Percentiles rank a stretch among this genome's conserved stretches.
Evolutionary conservation across 1,139 yeast species (phyloP).

Genomic region (Casaregolazyma lundiana): DNA sequence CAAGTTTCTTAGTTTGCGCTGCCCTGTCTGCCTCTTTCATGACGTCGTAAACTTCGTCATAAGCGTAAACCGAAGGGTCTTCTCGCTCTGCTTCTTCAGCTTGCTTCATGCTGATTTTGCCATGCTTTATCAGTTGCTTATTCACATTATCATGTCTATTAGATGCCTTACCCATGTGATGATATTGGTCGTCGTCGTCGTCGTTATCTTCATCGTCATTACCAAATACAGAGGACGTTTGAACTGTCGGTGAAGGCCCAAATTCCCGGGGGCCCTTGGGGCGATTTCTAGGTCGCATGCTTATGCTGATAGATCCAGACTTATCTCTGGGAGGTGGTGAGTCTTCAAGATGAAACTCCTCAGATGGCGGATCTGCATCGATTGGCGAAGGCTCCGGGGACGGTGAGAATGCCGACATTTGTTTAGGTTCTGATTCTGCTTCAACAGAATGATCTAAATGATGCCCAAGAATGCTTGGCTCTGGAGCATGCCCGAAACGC

Average conservation of each 20-base stretch:
- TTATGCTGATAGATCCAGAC: slow-evolving; percentile 14
- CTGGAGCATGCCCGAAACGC: background rate
- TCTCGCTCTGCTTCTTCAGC: slow-evolving; percentile 16
- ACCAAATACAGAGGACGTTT: slow-evolving; percentile 16
- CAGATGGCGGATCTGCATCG: slow-evolving; percentile 9
- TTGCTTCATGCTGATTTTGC: slow-evolving; percentile 17
- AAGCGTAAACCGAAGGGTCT: slow-evolving; percentile 30
- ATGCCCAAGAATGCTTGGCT: background rate
- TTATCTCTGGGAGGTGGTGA: slow-evolving; percentile 11
- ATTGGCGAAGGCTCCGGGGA: slow-evolving; percentile 11
- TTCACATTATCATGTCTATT: slow-evolving; percentile 17
- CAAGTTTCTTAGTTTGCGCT: slow-evolving; percentile 7
- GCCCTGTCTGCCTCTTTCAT: slow-evolving; percentile 31
- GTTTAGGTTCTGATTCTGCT: slow-evolving; percentile 3
- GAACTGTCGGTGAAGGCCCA: slow-evolving; percentile 9
- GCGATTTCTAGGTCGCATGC: slow-evolving; percentile 12
- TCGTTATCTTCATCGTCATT: slow-evolving; percentile 17
- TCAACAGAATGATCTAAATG: slow-evolving; percentile 1
- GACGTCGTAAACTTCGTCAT: slow-evolving; percentile 38
- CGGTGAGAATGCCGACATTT: slow-evolving; percentile 9
- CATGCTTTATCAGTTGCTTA: slow-evolving; percentile 23
- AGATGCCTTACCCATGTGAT: slow-evolving; percentile 12
- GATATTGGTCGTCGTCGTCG: slow-evolving; percentile 10
- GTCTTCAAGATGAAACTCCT: background rate
- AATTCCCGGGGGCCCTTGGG: slow-evolving; percentile 22